Evolutionary conservation across 2,329 filamentous ascomycete genomes (phyloP).

Genomic region (Colletotrichum acutatum): DNA sequence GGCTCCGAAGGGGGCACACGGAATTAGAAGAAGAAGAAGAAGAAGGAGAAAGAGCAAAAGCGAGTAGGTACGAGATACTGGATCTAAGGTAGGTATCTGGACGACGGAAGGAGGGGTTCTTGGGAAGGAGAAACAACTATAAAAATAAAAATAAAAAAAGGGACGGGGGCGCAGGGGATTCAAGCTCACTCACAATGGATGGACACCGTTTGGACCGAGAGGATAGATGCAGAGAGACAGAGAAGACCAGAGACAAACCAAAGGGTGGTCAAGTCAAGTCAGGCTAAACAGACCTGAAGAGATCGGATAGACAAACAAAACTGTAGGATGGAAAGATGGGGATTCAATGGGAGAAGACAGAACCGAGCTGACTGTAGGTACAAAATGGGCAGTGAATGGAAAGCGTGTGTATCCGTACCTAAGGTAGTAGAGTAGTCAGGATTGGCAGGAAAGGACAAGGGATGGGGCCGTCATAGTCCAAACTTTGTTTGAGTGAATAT

Average conservation of each 20-base stretch:
- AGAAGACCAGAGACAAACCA: background rate
- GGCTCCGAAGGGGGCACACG: background rate
- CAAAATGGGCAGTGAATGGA: no score
- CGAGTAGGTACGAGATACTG: background rate
- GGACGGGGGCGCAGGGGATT: background rate
- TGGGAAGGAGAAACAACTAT: background rate
- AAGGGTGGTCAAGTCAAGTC: background rate
- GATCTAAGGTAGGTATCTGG: background rate
- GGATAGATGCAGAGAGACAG: background rate
- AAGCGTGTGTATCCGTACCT: no score
- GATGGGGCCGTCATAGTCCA: slow-evolving; percentile 35
- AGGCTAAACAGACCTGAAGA: background rate
- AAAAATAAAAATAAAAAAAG: no score
- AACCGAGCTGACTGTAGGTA: no score
- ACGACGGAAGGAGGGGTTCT: background rate
- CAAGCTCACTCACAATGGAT: background rate
- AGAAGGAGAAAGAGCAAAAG: background rate
- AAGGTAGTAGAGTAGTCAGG: background rate
- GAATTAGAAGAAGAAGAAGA: no score
- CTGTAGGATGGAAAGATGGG: no score
- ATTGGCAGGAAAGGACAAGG: background rate
- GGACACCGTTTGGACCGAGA: background rate
- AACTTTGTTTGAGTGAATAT: slow-evolving; percentile 34
- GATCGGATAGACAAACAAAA: no score
- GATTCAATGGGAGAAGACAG: no score